A percentile compares a stretch with the other conserved stretches of the same genome.
phyloP scores from a whole-genome alignment of 192 early-diverging fungal species.

The Chytriomyces confervae region DNA sequence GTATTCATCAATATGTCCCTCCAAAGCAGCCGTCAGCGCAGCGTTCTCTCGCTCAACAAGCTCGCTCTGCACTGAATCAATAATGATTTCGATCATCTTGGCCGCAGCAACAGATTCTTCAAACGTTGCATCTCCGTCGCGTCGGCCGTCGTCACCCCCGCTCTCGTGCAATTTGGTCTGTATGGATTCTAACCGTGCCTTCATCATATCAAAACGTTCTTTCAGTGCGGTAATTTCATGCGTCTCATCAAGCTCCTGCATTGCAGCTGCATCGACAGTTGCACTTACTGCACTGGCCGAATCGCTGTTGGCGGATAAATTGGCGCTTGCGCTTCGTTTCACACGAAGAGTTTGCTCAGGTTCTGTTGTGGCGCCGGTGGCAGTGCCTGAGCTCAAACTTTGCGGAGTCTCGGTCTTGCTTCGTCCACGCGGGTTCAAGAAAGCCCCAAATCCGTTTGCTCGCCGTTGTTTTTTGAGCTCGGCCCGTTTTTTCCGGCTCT shows the following conservation, averaged over 20 bases:
- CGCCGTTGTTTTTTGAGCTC: conserved; percentile 12
- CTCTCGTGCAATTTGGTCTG: conserved; percentile 11
- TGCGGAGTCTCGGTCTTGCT: conserved; percentile 8
- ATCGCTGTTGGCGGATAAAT: neutral
- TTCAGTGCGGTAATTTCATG: neutral
- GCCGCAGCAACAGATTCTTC: conserved; percentile 5
- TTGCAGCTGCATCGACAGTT: neutral
- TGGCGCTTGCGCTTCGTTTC: conserved; percentile 16
- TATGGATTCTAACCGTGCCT: conserved; percentile 9
- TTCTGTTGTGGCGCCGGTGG: neutral
- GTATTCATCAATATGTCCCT: neutral
- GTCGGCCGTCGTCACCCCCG: neutral
- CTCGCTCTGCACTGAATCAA: conserved; percentile 14
- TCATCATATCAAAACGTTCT: conserved; percentile 24
- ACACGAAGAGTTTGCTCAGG: neutral
- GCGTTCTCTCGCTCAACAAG: conserved; percentile 15
- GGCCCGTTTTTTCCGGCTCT: conserved; percentile 9
- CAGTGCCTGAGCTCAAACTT: neutral
- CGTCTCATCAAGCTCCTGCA: neutral
- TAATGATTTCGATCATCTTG: conserved; percentile 1
- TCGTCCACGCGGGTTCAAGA: conserved; percentile 7
- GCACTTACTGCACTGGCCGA: neutral
- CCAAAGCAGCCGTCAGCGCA: neutral
- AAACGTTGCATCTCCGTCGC: neutral
- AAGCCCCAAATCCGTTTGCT: conserved; percentile 7